These are phyloP conservation scores for Alnus glutinosa DNA, from an alignment of 306 rosid genomes.

Conservation along the genomic window DNA sequence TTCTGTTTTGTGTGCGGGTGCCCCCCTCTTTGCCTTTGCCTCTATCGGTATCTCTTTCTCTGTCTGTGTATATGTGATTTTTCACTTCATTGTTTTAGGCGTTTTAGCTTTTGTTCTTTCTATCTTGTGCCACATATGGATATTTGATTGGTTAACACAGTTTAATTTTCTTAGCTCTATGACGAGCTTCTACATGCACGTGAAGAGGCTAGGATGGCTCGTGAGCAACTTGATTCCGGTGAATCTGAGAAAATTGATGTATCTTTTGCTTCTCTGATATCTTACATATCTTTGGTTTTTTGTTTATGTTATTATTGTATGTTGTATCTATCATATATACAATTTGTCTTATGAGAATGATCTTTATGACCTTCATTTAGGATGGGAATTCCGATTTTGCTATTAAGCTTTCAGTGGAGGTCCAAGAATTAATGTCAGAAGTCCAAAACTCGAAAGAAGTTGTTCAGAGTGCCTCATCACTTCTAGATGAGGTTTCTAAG, in stretches of 20 bases:
- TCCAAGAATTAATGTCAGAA: conserved; percentile 59
- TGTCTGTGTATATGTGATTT: neutral
- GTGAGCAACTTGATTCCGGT: conserved; percentile 47
- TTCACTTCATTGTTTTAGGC: neutral
- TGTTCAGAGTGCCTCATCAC: conserved; percentile 44
- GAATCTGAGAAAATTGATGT: conserved; percentile 38
- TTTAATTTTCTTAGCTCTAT: conserved; percentile 50
- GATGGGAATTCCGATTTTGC: conserved; percentile 53
- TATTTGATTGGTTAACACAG: conserved; percentile 26
- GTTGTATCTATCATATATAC: conserved; percentile 14
- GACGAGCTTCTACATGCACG: conserved; percentile 64
- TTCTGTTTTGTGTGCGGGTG: neutral
- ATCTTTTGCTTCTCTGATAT: conserved; percentile 27
- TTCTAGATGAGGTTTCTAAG: conserved; percentile 59
- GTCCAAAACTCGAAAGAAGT: conserved; percentile 58
- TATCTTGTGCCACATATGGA: conserved; percentile 12
- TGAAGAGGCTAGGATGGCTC: conserved; percentile 66
- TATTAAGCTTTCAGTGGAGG: conserved; percentile 46
- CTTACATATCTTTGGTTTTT: conserved; percentile 13
- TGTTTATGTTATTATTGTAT: conserved; percentile 13
- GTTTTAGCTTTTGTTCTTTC: conserved; percentile 14
- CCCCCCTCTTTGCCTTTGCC: too few relatives aligned
- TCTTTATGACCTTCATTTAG: conserved; percentile 43
- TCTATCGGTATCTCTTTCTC: neutral
- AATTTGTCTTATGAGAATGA: conserved; percentile 24